phyloP scores from a whole-genome alignment of 139 green algal species.

The Micromonas pusilla region DNA sequence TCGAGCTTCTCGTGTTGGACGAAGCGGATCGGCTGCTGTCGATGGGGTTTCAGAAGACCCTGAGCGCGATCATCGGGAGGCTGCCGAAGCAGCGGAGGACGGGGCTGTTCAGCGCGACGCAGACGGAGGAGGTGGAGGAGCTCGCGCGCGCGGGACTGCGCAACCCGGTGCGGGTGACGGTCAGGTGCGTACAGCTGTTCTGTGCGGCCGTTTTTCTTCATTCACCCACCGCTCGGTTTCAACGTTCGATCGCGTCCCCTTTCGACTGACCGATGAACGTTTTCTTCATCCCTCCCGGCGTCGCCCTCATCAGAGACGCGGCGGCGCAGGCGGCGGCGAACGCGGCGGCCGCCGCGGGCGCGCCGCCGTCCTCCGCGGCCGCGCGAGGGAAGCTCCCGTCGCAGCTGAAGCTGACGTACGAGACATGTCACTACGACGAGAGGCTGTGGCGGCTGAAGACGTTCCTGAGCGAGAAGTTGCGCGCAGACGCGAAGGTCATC shows the following conservation, averaged over 20 bases:
- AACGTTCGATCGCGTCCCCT: no score
- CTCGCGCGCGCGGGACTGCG: constrained; percentile 84
- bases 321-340: not conserved
- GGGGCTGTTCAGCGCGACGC: constrained; percentile 92
- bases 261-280: no score
- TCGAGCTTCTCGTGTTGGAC: constrained; percentile 86
- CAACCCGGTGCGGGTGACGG: constrained; percentile 76
- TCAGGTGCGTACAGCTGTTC: no score
- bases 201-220: no score
- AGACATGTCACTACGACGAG: constrained; percentile 60
- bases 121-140: constrained; percentile 73
- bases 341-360: not conserved
- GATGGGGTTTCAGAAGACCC: constrained; percentile 77
- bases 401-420: constrained; percentile 59
- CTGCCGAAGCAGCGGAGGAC: constrained; percentile 85
- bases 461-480: constrained; percentile 47
- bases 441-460: constrained; percentile 51
- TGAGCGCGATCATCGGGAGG: constrained; percentile 69
- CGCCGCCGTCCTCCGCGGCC: constrained; percentile 43
- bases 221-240: no score
- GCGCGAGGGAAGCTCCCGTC: constrained; percentile 42
- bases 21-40: constrained; percentile 92
- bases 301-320: no score
- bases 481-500: constrained; percentile 69
- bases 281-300: no score